A percentile compares a stretch with the other conserved stretches of the same genome.
Conservation (phyloP, 2,329 filamentous ascomycete genomes). For the Fonsecaea erecta region DNA sequence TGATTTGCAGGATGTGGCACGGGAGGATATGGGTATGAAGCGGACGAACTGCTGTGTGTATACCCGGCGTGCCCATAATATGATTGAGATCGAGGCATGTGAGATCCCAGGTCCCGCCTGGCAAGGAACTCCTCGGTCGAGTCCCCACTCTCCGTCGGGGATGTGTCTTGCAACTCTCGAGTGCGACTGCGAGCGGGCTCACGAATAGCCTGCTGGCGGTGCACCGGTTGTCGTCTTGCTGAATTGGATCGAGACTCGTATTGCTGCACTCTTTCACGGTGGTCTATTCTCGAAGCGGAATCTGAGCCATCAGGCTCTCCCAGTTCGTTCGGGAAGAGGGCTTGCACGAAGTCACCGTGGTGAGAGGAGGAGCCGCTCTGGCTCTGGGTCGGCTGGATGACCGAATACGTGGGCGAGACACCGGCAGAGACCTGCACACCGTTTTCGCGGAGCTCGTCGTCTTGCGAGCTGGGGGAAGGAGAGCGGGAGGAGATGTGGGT, state of each 20-base stretch:
- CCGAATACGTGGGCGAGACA: slow-evolving; percentile 35
- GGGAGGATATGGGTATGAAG: slow-evolving; percentile 43
- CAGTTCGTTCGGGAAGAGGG: slow-evolving; percentile 51
- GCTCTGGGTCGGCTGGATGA: slow-evolving; percentile 31
- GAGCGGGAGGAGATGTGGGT: slow-evolving; percentile 47
- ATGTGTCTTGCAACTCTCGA: slow-evolving; percentile 28
- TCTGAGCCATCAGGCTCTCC: slow-evolving; percentile 48
- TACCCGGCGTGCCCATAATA: slow-evolving; percentile 43
- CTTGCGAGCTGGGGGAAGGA: slow-evolving; percentile 48
- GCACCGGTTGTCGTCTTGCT: slow-evolving; percentile 44
- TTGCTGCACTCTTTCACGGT: slow-evolving; percentile 24
- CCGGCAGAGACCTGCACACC: slow-evolving; percentile 49
- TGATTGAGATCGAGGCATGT: slow-evolving; percentile 37
- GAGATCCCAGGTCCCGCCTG: slow-evolving; percentile 26
- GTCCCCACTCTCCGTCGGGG: slow-evolving; percentile 64
- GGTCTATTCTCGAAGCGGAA: slow-evolving; percentile 43
- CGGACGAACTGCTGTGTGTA: slow-evolving; percentile 48
- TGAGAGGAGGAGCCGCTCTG: slow-evolving; percentile 38
- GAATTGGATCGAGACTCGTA: slow-evolving; percentile 41
- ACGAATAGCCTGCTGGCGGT: slow-evolving; percentile 51
- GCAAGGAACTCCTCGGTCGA: slow-evolving; percentile 65
- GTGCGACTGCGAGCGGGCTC: slow-evolving; percentile 44
- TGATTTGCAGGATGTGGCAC: slow-evolving; percentile 33
- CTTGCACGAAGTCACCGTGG: slow-evolving; percentile 36
- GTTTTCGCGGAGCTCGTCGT: slow-evolving; percentile 51